phyloP scores from a whole-genome alignment of 1,284 basidiomycete genomes.

The Puccinia novopanici region DNA sequence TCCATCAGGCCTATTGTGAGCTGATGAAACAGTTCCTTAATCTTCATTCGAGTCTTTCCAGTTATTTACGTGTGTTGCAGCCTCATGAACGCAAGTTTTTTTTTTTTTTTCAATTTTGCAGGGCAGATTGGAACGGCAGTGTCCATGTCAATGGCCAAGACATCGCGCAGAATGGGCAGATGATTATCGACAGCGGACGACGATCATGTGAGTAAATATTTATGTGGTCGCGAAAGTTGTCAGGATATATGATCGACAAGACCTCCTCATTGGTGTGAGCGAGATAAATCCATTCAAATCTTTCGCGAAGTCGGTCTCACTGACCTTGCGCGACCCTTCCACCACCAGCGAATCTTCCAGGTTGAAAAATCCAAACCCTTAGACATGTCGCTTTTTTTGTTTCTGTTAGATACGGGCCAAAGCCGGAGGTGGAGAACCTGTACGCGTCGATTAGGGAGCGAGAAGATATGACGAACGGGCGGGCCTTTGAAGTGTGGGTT shows the following conservation, averaged over 20 bases:
- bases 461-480: constrained; percentile 12
- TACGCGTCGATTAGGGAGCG: constrained; percentile 16
- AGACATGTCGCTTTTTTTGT: background rate
- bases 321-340: too few relatives aligned
- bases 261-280: too few relatives aligned
- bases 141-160: constrained; percentile 16
- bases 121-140: constrained; percentile 38
- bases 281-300: too few relatives aligned
- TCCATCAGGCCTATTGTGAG: constrained; percentile 37
- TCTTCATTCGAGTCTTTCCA: too few relatives aligned
- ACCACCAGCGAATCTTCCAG: too few relatives aligned
- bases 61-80: background rate
- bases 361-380: background rate
- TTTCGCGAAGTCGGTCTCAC: too few relatives aligned
- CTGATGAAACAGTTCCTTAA: too few relatives aligned
- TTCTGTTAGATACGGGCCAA: constrained; percentile 34
- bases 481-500: constrained; percentile 43
- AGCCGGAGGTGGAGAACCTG: constrained; percentile 16
- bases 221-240: background rate
- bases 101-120: background rate
- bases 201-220: constrained; percentile 41
- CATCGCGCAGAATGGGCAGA: constrained; percentile 13
- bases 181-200: constrained; percentile 48
- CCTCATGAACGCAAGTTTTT: background rate
- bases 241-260: too few relatives aligned